phyloP scores from a whole-genome alignment of 2,329 filamentous ascomycete species.

The Chrysoporthe austroafricana region DNA sequence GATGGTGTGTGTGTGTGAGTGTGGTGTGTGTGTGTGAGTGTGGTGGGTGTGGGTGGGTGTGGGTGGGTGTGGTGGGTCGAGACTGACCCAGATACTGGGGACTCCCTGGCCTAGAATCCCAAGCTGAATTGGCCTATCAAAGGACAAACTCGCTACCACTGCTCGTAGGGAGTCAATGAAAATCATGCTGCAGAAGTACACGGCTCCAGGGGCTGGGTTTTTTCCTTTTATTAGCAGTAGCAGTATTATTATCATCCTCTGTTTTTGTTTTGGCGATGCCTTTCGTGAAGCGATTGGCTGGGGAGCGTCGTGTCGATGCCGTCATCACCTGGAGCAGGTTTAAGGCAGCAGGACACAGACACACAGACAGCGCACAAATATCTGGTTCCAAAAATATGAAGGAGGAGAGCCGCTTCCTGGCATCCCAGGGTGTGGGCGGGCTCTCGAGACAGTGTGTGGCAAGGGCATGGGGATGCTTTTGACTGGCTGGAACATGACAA shows the following conservation, averaged over 20 bases:
- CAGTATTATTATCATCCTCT: background rate
- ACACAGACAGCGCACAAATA: background rate
- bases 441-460: slow-evolving; percentile 20
- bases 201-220: background rate
- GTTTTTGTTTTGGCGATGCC: background rate
- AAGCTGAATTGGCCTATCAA: slow-evolving; percentile 11
- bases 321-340: background rate
- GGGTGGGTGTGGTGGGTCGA: background rate
- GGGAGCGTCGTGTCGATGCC: background rate
- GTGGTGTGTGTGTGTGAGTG: background rate
- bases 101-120: background rate
- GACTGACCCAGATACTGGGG: slow-evolving; percentile 2
- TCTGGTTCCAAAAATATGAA: background rate
- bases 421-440: slow-evolving; percentile 14
- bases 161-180: background rate
- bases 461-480: slow-evolving; percentile 15
- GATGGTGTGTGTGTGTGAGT: background rate
- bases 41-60: background rate
- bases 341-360: background rate
- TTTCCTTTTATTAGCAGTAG: background rate
- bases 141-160: background rate
- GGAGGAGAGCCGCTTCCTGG: background rate
- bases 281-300: background rate
- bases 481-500: slow-evolving; percentile 23
- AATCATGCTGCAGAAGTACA: background rate